Evolutionary conservation across 768 basidiomycete genomes (phyloP), one percentile per base, ranked within the genome.

Genomic region (Dendrothele bispora): DNA sequence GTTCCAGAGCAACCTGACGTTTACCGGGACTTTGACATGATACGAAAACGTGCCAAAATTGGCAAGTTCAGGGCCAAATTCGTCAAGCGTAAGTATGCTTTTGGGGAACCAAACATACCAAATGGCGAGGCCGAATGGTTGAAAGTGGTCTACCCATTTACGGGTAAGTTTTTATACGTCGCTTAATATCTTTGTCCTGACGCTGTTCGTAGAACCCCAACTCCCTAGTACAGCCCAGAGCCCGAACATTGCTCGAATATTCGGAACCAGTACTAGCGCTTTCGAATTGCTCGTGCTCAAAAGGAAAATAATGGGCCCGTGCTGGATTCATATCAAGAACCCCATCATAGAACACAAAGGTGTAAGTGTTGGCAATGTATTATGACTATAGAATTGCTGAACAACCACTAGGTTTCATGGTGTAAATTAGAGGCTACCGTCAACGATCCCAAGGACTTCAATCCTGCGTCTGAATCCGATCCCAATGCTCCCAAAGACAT

Each of bases 301-400:
- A 66, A 83, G 94, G 26, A 97, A 95, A 69, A 97, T 98, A 48
- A 98, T 98, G 94, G 97, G 97, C 1, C 95, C 97, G 0, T 98
- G 97, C 62, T 99, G 97, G 97, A 72, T 99, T 37, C 78, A 86
- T 47, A 79, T 99, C 52, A 86, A 87, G 67, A 78, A 86, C 38
- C 86, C 88, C 1, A 67, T 75, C 20, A 69, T 95, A 15, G 89
- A 88, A 40, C 69, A 84, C 56, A 86, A 90, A 66, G 89, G 88
- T 2, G 94, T 97, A 63, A 44, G 86, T 17, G 3, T 21, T 40
- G 21, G 21, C 20, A 5, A 29, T n/a, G n/a, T n/a, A n/a, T n/a
- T n/a, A n/a, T n/a, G n/a, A n/a, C 14, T 26, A 12, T 48, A 26
- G 12, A 30, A 46, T 43, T 35, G 25, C 48, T 47, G 5, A 14